phyloP scores from a whole-genome alignment of 148 eudicot species.

The Fagopyrum esculentum region DNA sequence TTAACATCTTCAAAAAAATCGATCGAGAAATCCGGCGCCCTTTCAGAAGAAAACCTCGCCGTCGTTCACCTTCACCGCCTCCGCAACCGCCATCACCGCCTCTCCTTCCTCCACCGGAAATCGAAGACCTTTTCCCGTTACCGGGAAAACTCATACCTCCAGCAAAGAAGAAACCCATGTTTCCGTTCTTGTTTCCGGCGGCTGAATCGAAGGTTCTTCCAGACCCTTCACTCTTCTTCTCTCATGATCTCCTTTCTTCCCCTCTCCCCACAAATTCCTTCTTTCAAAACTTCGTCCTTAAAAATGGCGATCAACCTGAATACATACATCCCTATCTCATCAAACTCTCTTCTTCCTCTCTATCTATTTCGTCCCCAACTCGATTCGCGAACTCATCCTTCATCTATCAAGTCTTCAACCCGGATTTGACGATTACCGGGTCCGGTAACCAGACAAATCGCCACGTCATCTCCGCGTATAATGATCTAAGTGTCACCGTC shows the following conservation, averaged over 20 bases:
- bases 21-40: conserved; percentile 7
- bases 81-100: conserved; percentile 1
- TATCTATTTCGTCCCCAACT: conserved; percentile 63
- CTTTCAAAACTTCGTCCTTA: conserved; percentile 82
- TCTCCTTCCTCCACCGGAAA: neutral
- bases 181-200: conserved; percentile 50
- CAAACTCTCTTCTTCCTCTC: conserved; percentile 50
- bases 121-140: neutral
- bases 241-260: conserved; percentile 40
- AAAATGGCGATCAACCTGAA: conserved; percentile 89
- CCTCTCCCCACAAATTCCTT: conserved; percentile 90
- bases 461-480: conserved; percentile 48
- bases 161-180: conserved; percentile 8
- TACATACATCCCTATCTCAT: conserved; percentile 82
- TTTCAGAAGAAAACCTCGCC: neutral
- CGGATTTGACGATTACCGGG: conserved; percentile 63
- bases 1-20: conserved; percentile 7
- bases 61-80: neutral
- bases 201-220: conserved; percentile 60
- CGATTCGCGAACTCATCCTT: conserved; percentile 44
- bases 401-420: conserved; percentile 52
- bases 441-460: conserved; percentile 12
- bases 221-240: conserved; percentile 63
- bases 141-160: neutral
- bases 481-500: conserved; percentile 68